Conservation (phyloP, 2,329 filamentous ascomycete genomes). For the Aspergillus texensis region DNA sequence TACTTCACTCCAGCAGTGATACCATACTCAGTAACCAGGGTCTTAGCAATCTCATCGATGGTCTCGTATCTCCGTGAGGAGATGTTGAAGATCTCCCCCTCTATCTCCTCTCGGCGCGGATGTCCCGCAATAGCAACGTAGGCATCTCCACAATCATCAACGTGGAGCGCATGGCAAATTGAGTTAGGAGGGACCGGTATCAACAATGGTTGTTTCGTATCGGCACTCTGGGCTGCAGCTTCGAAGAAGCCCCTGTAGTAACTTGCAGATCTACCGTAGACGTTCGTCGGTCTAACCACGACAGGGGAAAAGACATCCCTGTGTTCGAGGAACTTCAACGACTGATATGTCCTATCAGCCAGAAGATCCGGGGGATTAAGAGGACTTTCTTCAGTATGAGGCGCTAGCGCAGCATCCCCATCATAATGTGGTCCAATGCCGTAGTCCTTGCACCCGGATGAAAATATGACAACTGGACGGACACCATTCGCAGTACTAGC, state of each 20-base stretch:
- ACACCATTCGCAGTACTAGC: constrained; percentile 3
- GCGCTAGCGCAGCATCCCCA: background rate
- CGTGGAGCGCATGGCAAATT: constrained; percentile 9
- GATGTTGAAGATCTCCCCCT: constrained; percentile 11
- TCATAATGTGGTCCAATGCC: constrained; percentile 11
- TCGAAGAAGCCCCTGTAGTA: constrained; percentile 14
- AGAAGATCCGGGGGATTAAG: constrained; percentile 7
- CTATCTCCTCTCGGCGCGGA: background rate
- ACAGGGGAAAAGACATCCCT: constrained; percentile 9
- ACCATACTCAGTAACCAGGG: background rate
- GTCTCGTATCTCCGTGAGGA: constrained; percentile 12
- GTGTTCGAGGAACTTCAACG: constrained; percentile 7
- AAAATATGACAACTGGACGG: constrained; percentile 9
- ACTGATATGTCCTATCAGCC: background rate
- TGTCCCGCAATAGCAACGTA: constrained; percentile 12
- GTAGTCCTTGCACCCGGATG: constrained; percentile 19
- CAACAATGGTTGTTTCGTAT: background rate
- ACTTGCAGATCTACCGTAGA: constrained; percentile 9
- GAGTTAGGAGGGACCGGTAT: background rate
- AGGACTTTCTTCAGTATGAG: constrained; percentile 15
- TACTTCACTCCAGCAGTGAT: background rate
- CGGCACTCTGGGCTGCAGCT: background rate
- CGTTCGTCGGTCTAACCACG: constrained; percentile 12
- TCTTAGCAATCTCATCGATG: constrained; percentile 4
- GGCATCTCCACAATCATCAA: constrained; percentile 14